Base-by-base conservation (phyloP, 371 early-diverging fungal genomes). In the Rhizopus sp. region DNA sequence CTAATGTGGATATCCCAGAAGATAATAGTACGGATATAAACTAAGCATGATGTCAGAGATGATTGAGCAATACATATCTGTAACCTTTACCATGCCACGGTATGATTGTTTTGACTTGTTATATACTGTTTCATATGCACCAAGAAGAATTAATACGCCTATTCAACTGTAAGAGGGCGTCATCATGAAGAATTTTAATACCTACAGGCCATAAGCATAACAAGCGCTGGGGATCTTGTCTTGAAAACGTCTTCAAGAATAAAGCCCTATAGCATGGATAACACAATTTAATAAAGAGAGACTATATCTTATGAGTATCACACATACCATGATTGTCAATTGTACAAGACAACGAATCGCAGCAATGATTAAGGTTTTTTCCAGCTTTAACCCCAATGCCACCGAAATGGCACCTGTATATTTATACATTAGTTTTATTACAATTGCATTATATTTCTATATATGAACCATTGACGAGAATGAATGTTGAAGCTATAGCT, bases 301-400 rank as follows among this genome's bases (percentile, higher is more conserved):
- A 15, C n/a, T 10, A n/a, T 7, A n/a, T 7, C n/a, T 42, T 42
- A 23, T 23, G 23, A 23, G 23, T 23, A 23, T 1, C 1, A 5
- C 15, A 40, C 40, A 39, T 68, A 79, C 88, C 88, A 87, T 85
- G 41, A 84, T 59, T 0, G 81, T 77, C 49, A 87, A 67, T 65
- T 87, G 88, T 7, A 85, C 66, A 35, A 82, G 15, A 59, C 86
- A 84, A 23, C 88, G 81, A 17, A 77, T n/a, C 0, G 88, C 79
- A 9, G 84, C 80, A 7, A 87, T 68, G 12, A 88, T 62, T 17
- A 91, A 67, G 0, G 81, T 76, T 16, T 58, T 76, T 60, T 82
- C 85, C 1, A 91, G 62, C 8, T 78, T 72, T 10, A 91, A 77
- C 0, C 81, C 72, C 16, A 90, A 57, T 32, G 60, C 60, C 5